Conservation (phyloP, 306 rosid genomes). For the Erythrophleum fordii region DNA sequence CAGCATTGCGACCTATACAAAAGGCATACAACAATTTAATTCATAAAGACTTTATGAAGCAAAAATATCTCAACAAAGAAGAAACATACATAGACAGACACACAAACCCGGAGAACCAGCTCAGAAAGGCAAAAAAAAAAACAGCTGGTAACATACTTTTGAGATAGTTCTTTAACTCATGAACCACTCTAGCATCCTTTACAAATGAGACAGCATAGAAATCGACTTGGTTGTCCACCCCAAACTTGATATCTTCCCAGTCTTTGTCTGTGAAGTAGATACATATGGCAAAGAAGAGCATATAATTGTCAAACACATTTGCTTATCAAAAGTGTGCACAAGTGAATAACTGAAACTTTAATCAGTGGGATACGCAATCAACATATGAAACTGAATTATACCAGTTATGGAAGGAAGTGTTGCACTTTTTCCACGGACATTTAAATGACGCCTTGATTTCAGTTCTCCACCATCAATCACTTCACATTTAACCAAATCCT, state of each 20-base stretch:
- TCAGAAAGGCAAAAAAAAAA: slow-evolving; percentile 39
- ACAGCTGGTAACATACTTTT: slow-evolving; percentile 53
- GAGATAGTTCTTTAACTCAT: slow-evolving; percentile 85
- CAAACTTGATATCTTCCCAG: slow-evolving; percentile 99
- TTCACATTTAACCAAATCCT: slow-evolving; percentile 74
- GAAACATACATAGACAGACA: not conserved
- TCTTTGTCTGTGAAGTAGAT: slow-evolving; percentile 71
- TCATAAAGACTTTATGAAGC: slow-evolving; percentile 27
- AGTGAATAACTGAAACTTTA: slow-evolving; percentile 32
- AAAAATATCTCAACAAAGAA: slow-evolving; percentile 10
- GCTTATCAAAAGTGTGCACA: slow-evolving; percentile 17
- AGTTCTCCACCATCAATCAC: slow-evolving; percentile 95
- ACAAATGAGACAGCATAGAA: slow-evolving; percentile 97
- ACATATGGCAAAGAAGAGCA: slow-evolving; percentile 25
- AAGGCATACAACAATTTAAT: slow-evolving; percentile 35
- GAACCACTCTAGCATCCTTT: slow-evolving; percentile 87
- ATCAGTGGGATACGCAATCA: slow-evolving; percentile 1
- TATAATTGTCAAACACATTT: slow-evolving; percentile 18
- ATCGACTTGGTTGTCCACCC: slow-evolving; percentile 95
- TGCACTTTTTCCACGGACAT: slow-evolving; percentile 98
- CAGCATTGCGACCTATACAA: slow-evolving; percentile 72
- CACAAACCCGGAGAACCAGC: slow-evolving; percentile 13
- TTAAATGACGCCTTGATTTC: slow-evolving; percentile 94
- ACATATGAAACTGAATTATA: slow-evolving; percentile 32
- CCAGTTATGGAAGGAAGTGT: slow-evolving; percentile 96